phyloP scores from a whole-genome alignment of 306 rosid species.

The Spatholobus suberectus region DNA sequence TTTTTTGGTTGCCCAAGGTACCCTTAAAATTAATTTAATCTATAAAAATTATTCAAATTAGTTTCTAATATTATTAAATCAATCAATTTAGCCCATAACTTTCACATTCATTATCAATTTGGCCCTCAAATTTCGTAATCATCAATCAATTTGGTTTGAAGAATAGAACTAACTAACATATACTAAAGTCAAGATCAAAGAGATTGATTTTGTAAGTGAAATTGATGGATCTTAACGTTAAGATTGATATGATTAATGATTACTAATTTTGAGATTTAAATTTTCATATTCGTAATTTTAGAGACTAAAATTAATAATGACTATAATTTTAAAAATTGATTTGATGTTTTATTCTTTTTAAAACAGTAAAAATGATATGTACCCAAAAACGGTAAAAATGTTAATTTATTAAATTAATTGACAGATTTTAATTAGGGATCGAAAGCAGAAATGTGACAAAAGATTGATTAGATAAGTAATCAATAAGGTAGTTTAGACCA shows the following conservation, averaged over 20 bases:
- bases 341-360: not conserved
- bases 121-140: not conserved
- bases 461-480: not conserved
- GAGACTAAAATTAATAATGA: not conserved
- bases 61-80: too few species aligned
- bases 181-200: not conserved
- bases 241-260: not conserved
- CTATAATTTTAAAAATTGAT: not conserved
- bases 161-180: not conserved
- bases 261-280: not conserved
- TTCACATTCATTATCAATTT: not conserved
- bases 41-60: too few species aligned
- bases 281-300: not conserved
- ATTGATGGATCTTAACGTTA: not conserved
- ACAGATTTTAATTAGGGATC: not conserved
- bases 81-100: not conserved
- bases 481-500: not conserved
- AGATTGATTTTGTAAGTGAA: not conserved
- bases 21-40: too few species aligned
- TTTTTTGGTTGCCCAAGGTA: too few species aligned
- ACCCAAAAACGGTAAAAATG: not conserved
- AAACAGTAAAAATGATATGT: not conserved
- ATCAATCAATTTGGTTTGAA: not conserved
- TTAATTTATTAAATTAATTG: not conserved
- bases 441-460: not conserved